Base-by-base conservation (phyloP, 139 green algal genomes). In the Tetradesmus obliquus region DNA sequence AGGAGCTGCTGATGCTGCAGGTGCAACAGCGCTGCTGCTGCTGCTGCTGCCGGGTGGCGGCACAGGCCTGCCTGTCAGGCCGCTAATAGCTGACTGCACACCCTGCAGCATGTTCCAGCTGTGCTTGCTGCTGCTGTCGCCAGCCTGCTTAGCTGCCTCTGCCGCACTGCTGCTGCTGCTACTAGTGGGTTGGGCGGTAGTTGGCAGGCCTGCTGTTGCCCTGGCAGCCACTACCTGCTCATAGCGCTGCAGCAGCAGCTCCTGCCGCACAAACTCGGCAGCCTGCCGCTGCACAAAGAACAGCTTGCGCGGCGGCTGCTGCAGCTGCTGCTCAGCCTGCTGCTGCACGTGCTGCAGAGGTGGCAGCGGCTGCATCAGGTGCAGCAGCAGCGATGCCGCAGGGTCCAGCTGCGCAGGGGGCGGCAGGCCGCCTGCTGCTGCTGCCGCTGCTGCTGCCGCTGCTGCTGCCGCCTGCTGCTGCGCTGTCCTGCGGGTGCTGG, bases 341-440 rank as follows among this genome's bases (percentile, higher is more conserved):
- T 45, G 86, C 5, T 84, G 54, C 15, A 54, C 19, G 8, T 60
- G 66, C 15, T 15, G 76, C 79, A 45, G 58, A 5, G 55, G 62
- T 66, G 72, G 87, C 87, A 86, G 55, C 19, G 72, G 87, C 74
- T 91, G 85, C 85, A 85, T 85, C 62, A 89, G 85, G 45, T 89
- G 62, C 62, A 89, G 66, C 62, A 89, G 62, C 32, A 84, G 54
- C 12, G 87, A 51, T 57, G 87, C 10, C 13, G 55, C 54, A 22
- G 87, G 71, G 55, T 86, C 87, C 22, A 72, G 22, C 3, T 55
- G 55, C 55, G 22, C 19, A 4, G 55, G 83, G 7, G 83, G 5
- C 20, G 83, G 57, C 55, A 88, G 57, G 55, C 51, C 83, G 9
- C 20, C 83, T 32, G 79, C 72, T 62, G 57, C 71, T 51, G 24